Percentiles rank a stretch among this genome's conserved stretches.
phyloP scores from a whole-genome alignment of 2,329 filamentous ascomycete genomes.

The Salinomyces thailandicus region DNA sequence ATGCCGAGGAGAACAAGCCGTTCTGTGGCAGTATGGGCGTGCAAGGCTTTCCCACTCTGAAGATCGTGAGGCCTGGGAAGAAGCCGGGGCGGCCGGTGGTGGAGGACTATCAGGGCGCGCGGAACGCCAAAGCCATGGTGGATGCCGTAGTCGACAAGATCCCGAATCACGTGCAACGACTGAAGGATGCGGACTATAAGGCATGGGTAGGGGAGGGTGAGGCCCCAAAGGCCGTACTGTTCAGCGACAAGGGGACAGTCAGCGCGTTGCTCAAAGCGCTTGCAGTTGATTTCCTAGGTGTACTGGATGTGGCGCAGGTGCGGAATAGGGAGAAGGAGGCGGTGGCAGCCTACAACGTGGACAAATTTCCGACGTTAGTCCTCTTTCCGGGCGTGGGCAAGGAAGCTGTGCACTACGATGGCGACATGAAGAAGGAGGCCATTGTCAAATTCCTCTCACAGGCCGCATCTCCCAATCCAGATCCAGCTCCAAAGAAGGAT shows the following conservation, averaged over 20 bases:
- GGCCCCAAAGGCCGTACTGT: constrained; percentile 74
- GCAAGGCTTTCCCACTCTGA: constrained; percentile 89
- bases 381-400: constrained; percentile 63
- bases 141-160: constrained; percentile 79
- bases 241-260: constrained; percentile 85
- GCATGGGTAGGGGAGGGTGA: constrained; percentile 57
- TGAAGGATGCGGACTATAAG: constrained; percentile 70
- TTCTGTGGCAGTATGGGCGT: constrained; percentile 80
- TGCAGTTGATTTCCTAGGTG: constrained; percentile 81
- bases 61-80: constrained; percentile 79
- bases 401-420: constrained; percentile 63
- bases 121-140: constrained; percentile 76
- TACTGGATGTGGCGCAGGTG: constrained; percentile 70
- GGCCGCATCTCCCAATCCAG: constrained; percentile 66
- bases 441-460: constrained; percentile 77
- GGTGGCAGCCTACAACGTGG: constrained; percentile 63
- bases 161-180: constrained; percentile 75
- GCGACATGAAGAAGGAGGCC: constrained; percentile 72
- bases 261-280: constrained; percentile 72
- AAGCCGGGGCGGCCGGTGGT: constrained; percentile 69
- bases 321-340: constrained; percentile 66
- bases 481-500: constrained; percentile 46
- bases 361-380: constrained; percentile 68
- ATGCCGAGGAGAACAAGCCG: constrained; percentile 83
- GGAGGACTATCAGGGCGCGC: constrained; percentile 80